Evolutionary conservation across 2,329 filamentous ascomycete species (phyloP).

Genomic region (Colletotrichum tropicale): DNA sequence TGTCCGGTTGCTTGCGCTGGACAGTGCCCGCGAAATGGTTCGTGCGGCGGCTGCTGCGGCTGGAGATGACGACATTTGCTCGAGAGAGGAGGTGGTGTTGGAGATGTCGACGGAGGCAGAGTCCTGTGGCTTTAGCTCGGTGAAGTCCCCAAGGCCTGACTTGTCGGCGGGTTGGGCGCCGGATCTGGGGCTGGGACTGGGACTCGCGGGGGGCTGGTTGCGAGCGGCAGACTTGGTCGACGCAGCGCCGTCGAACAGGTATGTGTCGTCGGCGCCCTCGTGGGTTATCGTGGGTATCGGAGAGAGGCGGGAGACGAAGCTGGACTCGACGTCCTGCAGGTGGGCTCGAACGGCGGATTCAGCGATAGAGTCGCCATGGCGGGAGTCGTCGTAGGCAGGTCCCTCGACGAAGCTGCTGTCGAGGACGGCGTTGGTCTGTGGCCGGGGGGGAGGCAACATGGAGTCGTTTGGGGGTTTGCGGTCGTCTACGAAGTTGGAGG

Average conservation of each 20-base stretch:
- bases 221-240: conserved; percentile 38
- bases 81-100: conserved; percentile 55
- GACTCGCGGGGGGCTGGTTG: conserved; percentile 21
- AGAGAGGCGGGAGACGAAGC: conserved; percentile 64
- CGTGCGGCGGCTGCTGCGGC: conserved; percentile 59
- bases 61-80: conserved; percentile 61
- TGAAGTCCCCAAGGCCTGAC: background rate
- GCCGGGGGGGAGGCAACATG: conserved; percentile 25
- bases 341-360: conserved; percentile 61
- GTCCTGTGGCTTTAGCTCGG: conserved; percentile 22
- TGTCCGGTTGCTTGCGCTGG: conserved; percentile 41
- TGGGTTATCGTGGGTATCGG: conserved; percentile 54
- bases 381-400: conserved; percentile 38
- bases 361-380: conserved; percentile 53
- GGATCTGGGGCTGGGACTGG: conserved; percentile 18
- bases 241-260: conserved; percentile 55
- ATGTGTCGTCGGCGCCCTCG: conserved; percentile 62
- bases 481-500: background rate
- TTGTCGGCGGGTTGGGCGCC: background rate
- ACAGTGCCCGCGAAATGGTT: conserved; percentile 56
- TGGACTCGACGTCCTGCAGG: conserved; percentile 68
- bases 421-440: conserved; percentile 12
- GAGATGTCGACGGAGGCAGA: conserved; percentile 32
- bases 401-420: conserved; percentile 50
- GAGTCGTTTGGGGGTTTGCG: conserved; percentile 7